A percentile compares a stretch with the other conserved stretches of the same genome.
These are phyloP conservation scores for Metschnikowia koreensis DNA, from an alignment of 805 yeast species.

Conservation along the genomic window DNA sequence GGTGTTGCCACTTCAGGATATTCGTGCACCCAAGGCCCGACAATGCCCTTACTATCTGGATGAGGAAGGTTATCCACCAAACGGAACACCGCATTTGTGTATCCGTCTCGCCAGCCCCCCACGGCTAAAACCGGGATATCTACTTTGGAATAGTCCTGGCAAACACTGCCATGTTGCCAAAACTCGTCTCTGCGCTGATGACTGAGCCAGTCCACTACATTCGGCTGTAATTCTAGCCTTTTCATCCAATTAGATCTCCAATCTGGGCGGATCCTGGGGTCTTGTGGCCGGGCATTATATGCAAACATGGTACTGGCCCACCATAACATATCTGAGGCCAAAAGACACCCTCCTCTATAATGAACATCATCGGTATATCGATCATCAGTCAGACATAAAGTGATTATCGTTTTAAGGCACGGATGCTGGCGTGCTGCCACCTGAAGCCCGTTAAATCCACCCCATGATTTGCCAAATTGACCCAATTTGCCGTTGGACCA, in stretches of 20 bases:
- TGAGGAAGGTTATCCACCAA: constrained; percentile 3
- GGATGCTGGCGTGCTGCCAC: constrained; percentile 7
- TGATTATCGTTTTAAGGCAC: constrained; percentile 1
- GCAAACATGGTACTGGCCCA: constrained; percentile 11
- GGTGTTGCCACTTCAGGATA: constrained; percentile 8
- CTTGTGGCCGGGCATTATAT: constrained; percentile 6
- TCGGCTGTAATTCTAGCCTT: constrained; percentile 1
- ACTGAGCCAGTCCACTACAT: constrained; percentile 4
- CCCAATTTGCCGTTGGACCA: constrained; percentile 4
- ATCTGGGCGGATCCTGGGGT: not conserved
- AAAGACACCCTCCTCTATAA: constrained; percentile 5
- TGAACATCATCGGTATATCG: constrained; percentile 6
- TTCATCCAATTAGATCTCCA: constrained; percentile 5
- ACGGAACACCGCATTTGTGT: constrained; percentile 6
- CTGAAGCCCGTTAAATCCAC: constrained; percentile 8
- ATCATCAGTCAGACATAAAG: constrained; percentile 8
- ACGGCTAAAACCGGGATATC: constrained; percentile 7
- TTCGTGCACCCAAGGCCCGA: constrained; percentile 9
- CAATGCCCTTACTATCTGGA: constrained; percentile 1
- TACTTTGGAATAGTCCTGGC: constrained; percentile 4
- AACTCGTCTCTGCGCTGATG: constrained; percentile 7
- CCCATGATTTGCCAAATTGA: constrained; percentile 8
- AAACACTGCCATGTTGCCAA: constrained; percentile 7
- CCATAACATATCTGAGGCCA: constrained; percentile 8
- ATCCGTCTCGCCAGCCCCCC: constrained; percentile 9